These are phyloP conservation scores for Metarhizium humberi DNA, from an alignment of 2,329 filamentous ascomycete species.

Conservation along the genomic window DNA sequence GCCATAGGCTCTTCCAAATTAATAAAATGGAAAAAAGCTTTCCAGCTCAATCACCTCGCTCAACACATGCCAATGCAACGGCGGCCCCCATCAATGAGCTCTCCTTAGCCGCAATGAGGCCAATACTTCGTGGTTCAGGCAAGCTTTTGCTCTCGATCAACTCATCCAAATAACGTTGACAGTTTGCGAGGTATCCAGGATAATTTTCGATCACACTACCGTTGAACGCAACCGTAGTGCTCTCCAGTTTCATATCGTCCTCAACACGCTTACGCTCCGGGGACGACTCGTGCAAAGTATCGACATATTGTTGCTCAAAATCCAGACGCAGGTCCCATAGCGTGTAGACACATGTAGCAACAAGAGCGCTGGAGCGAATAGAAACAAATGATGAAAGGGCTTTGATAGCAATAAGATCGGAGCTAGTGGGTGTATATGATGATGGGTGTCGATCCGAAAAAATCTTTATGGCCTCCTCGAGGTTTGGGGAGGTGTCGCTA, in stretches of 20 bases:
- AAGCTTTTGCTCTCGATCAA: conserved; percentile 34
- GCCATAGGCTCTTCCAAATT: neutral
- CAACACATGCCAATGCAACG: conserved; percentile 49
- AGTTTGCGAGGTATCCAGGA: conserved; percentile 52
- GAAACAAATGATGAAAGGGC: conserved; percentile 45
- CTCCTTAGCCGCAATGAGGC: conserved; percentile 60
- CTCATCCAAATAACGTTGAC: conserved; percentile 54
- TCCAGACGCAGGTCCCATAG: conserved; percentile 49
- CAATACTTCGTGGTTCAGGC: conserved; percentile 36
- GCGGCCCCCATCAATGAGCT: conserved; percentile 69
- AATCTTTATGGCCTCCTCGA: conserved; percentile 33
- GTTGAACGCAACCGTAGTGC: conserved; percentile 64
- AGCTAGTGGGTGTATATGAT: conserved; percentile 24
- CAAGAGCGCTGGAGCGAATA: conserved; percentile 47
- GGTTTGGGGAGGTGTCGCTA: conserved; percentile 35
- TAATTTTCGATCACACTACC: conserved; percentile 75
- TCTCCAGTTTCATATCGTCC: conserved; percentile 34
- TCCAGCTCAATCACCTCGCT: conserved; percentile 8
- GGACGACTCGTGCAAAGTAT: conserved; percentile 20
- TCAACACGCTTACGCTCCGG: conserved; percentile 36
- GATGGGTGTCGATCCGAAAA: conserved; percentile 44
- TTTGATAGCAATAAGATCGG: conserved; percentile 44
- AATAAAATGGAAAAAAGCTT: neutral
- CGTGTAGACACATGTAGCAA: conserved; percentile 49
- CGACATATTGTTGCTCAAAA: conserved; percentile 28